Conservation (phyloP, 306 rosid species). For the Acacia crassicarpa region DNA sequence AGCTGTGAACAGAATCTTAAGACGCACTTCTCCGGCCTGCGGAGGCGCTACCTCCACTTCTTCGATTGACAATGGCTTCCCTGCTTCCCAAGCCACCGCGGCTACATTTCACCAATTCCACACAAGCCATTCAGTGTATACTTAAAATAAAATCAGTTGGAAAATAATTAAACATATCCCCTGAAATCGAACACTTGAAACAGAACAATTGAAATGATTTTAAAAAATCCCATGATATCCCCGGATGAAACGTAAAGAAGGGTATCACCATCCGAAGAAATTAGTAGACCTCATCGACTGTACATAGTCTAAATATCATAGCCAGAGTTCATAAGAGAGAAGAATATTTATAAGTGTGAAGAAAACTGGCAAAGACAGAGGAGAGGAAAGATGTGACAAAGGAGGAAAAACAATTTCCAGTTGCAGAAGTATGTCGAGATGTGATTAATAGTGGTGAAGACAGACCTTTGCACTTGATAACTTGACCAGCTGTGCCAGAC, state of each 20-base stretch:
- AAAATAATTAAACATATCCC: neutral
- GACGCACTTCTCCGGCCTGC: conserved; percentile 23
- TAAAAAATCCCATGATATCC: neutral
- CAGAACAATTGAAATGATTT: neutral
- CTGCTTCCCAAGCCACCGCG: conserved; percentile 29
- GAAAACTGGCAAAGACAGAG: neutral
- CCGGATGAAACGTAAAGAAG: neutral
- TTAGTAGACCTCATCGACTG: neutral
- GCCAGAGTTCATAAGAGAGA: neutral
- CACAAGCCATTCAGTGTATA: neutral
- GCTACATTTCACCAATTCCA: neutral
- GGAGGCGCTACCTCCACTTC: conserved; percentile 28
- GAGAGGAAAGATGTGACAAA: neutral
- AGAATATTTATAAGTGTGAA: neutral
- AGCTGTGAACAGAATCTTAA: conserved; percentile 25
- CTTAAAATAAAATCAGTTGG: neutral
- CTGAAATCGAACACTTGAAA: neutral
- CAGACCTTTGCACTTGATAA: conserved; percentile 55
- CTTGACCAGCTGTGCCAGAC: conserved; percentile 48
- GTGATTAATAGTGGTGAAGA: neutral
- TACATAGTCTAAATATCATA: neutral
- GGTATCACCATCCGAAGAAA: neutral
- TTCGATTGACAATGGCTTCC: conserved; percentile 25
- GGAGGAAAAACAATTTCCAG: neutral
- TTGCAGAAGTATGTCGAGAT: neutral